Percentiles rank a stretch among this genome's conserved stretches.
These are phyloP conservation scores for Fusarium beomiforme DNA, from an alignment of 2,329 filamentous ascomycete species.

Conservation along the genomic window DNA sequence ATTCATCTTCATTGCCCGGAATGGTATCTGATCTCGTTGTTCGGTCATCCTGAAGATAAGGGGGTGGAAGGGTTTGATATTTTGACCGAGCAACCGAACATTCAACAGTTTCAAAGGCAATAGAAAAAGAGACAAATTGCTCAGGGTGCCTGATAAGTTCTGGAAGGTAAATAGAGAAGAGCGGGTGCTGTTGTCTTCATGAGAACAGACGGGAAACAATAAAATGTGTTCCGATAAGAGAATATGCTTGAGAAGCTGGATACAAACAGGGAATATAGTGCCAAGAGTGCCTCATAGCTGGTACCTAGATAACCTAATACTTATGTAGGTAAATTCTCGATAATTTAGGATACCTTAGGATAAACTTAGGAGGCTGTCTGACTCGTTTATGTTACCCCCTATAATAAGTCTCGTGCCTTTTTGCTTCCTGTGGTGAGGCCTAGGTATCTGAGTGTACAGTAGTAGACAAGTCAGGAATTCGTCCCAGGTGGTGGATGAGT, in stretches of 20 bases:
- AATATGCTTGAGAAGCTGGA: background rate
- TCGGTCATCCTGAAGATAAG: background rate
- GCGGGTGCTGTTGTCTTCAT: background rate
- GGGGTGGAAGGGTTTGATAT: background rate
- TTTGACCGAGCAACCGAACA: background rate
- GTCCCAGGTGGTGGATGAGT: background rate
- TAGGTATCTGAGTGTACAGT: too few species aligned
- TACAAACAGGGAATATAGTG: too few species aligned
- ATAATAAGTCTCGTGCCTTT: too few species aligned
- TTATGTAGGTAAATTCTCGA: too few species aligned
- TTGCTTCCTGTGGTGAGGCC: too few species aligned
- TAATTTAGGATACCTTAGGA: too few species aligned
- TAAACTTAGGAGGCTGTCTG: too few species aligned
- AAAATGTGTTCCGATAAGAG: too few species aligned
- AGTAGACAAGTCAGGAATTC: background rate
- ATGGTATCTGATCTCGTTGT: background rate
- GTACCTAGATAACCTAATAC: too few species aligned
- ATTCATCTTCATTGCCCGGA: background rate
- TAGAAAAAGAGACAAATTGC: background rate
- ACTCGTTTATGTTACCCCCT: too few species aligned
- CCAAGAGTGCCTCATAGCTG: too few species aligned
- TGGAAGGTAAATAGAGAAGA: background rate
- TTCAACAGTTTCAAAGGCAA: too few species aligned
- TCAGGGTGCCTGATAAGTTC: background rate
- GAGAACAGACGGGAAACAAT: background rate